These are phyloP conservation scores for Ceratopteris richardii DNA, from an alignment of 75 land plant genomes.

Conservation along the genomic window DNA sequence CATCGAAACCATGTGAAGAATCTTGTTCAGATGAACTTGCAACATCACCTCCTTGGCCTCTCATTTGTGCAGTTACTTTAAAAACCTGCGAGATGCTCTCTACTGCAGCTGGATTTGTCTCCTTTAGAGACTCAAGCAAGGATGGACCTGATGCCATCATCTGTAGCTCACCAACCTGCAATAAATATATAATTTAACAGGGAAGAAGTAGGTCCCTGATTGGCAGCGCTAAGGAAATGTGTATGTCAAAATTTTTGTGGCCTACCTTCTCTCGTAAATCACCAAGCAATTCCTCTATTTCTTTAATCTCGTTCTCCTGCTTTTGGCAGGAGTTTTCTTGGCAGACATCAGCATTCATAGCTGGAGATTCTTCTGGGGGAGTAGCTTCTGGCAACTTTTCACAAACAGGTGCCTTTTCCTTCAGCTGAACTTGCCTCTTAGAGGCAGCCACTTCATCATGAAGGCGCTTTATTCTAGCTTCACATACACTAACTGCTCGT, in stretches of 20 bases:
- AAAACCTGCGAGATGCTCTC: constrained; percentile 27
- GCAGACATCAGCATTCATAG: not conserved
- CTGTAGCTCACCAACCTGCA: constrained; percentile 53
- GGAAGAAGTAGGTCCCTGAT: not conserved
- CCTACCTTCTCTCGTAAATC: constrained; percentile 87
- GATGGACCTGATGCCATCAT: constrained; percentile 47
- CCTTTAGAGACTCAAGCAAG: constrained; percentile 2
- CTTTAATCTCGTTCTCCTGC: constrained; percentile 59
- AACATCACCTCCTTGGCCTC: constrained; percentile 3
- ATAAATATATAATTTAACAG: not conserved
- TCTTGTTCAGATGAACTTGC: not conserved
- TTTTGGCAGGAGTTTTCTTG: constrained; percentile 13
- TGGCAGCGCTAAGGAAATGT: not conserved
- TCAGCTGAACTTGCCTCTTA: constrained; percentile 8
- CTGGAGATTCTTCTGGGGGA: constrained; percentile 7
- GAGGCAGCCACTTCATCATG: constrained; percentile 28
- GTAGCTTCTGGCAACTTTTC: constrained; percentile 7
- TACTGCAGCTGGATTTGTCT: constrained; percentile 22
- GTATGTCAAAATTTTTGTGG: not conserved
- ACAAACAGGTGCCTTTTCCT: constrained; percentile 11
- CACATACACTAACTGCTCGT: constrained; percentile 67
- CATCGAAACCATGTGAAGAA: constrained; percentile 31
- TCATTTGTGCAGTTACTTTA: constrained; percentile 10
- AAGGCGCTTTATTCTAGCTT: constrained; percentile 58
- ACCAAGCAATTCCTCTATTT: constrained; percentile 40